Evolutionary conservation across 495 filamentous ascomycete species (phyloP).

Genomic region (Aspergillus asperescens): DNA sequence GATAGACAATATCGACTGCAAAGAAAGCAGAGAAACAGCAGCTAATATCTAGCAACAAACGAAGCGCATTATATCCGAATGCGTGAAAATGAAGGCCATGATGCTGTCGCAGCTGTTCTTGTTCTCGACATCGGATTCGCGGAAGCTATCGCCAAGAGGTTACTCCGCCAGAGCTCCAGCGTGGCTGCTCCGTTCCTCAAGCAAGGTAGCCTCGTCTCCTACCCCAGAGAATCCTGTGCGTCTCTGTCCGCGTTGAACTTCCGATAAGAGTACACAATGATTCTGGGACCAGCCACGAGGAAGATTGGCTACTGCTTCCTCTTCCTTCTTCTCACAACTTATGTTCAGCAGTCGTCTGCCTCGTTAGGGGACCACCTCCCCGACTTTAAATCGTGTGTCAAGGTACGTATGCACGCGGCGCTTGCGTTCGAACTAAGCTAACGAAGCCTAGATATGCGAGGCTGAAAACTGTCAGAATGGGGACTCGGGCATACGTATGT

Average conservation of each 20-base stretch:
- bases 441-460: slow-evolving; percentile 62
- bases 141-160: slow-evolving; percentile 13
- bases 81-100: no score
- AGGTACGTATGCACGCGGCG: slow-evolving; percentile 47
- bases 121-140: no score
- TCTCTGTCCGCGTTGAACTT: background rate
- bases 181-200: background rate
- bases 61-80: no score
- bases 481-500: slow-evolving; percentile 45
- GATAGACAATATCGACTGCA: background rate
- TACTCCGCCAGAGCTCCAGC: slow-evolving; percentile 8
- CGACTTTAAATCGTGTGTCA: slow-evolving; percentile 83
- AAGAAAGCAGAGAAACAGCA: no score
- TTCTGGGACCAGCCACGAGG: slow-evolving; percentile 20
- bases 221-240: background rate
- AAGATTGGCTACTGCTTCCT: slow-evolving; percentile 24
- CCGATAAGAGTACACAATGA: slow-evolving; percentile 26
- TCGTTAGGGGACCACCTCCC: slow-evolving; percentile 82
- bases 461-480: slow-evolving; percentile 67
- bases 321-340: slow-evolving; percentile 38
- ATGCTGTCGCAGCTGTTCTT: no score
- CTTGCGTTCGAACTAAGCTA: slow-evolving; percentile 9
- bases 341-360: slow-evolving; percentile 51
- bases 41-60: no score
- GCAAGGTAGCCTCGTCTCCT: background rate